Evolutionary conservation across 495 filamentous ascomycete species (phyloP).

Genomic region (Aspergillus cavernicola): DNA sequence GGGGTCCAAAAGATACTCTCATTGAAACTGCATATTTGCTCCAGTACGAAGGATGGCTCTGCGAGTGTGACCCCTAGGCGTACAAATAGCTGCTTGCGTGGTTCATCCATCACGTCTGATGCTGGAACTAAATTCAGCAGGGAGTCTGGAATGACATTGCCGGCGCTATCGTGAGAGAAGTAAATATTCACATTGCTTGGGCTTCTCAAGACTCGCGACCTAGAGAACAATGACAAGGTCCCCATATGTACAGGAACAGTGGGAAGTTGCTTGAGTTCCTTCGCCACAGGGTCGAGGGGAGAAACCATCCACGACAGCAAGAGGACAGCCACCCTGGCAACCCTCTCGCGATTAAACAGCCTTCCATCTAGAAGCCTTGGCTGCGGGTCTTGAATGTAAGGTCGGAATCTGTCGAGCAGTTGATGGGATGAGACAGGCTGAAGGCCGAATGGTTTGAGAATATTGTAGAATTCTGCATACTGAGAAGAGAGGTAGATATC

Average conservation of each 20-base stretch:
- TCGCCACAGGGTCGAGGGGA: neutral
- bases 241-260: neutral
- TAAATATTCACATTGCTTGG: neutral
- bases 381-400: neutral
- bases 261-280: neutral
- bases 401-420: conserved; percentile 2
- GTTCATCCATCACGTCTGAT: neutral
- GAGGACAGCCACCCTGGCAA: neutral
- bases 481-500: conserved; percentile 7
- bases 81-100: neutral
- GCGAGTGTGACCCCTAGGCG: neutral
- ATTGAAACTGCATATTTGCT: neutral
- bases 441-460: conserved; percentile 3
- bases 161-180: neutral
- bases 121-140: neutral
- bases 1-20: neutral
- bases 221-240: too few relatives aligned
- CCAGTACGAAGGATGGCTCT: neutral
- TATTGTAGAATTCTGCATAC: neutral
- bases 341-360: neutral
- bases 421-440: conserved; percentile 2
- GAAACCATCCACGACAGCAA: conserved; percentile 3
- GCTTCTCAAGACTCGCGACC: neutral
- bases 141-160: neutral
- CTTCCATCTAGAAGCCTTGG: neutral